A percentile compares a stretch with the other conserved stretches of the same genome.
phyloP scores from a whole-genome alignment of 176 grass and related monocot species.

The Triticum aestivum region DNA sequence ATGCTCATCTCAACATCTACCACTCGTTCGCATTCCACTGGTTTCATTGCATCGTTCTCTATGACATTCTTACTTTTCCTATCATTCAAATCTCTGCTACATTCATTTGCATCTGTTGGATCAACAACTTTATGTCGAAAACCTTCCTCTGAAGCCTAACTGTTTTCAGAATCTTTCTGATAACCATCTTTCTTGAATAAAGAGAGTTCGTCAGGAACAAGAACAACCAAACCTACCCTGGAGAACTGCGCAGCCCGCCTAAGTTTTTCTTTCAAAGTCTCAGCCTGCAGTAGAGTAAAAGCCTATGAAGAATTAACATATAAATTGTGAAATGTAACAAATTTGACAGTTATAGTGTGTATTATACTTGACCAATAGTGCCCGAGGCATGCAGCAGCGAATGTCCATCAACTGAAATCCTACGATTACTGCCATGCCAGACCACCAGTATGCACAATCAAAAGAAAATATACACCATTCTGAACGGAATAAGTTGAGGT shows the following conservation, averaged over 20 bases:
- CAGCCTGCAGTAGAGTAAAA: not conserved
- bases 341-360: not conserved
- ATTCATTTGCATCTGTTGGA: not conserved
- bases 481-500: slow-evolving; percentile 14
- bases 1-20: not conserved
- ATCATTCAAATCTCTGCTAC: not conserved
- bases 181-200: not conserved
- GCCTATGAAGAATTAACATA: not conserved
- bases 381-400: slow-evolving; percentile 70
- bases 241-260: not conserved
- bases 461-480: not conserved
- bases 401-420: slow-evolving; percentile 58
- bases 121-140: not conserved
- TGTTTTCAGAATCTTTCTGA: not conserved
- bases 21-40: not conserved
- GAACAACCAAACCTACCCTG: not conserved
- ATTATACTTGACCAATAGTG: slow-evolving; percentile 73
- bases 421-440: slow-evolving; percentile 48
- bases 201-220: not conserved
- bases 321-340: not conserved
- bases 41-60: not conserved
- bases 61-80: not conserved
- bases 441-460: not conserved
- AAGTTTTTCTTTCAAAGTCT: not conserved
- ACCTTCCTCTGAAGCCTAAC: not conserved